These are phyloP conservation scores for Acarospora socialis DNA, from an alignment of 2,329 filamentous ascomycete species.

Conservation along the genomic window DNA sequence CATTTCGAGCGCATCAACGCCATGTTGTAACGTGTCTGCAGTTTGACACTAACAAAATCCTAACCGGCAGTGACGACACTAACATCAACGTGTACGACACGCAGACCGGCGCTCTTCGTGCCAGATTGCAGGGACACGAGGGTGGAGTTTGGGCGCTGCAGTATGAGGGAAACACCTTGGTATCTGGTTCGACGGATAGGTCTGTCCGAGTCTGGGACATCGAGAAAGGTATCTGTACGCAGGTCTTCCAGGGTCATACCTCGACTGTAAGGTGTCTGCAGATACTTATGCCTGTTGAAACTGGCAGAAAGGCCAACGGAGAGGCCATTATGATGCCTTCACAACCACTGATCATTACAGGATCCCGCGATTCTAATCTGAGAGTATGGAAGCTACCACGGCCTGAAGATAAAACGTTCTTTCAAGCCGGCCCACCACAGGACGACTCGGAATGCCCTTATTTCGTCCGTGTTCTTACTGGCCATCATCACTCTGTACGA, in stretches of 20 bases:
- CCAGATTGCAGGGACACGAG: slow-evolving; percentile 81
- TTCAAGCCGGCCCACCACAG: slow-evolving; percentile 61
- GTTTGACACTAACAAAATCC: slow-evolving; percentile 94
- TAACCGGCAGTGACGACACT: slow-evolving; percentile 94
- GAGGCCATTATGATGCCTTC: slow-evolving; percentile 77
- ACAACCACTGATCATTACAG: slow-evolving; percentile 91
- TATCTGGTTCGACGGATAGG: slow-evolving; percentile 90
- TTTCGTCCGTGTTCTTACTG: slow-evolving; percentile 73
- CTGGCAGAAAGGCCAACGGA: slow-evolving; percentile 57
- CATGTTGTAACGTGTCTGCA: slow-evolving; percentile 97
- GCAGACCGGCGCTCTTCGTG: slow-evolving; percentile 74
- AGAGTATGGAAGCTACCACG: slow-evolving; percentile 89
- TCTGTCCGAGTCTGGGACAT: slow-evolving; percentile 99
- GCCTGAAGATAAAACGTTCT: slow-evolving; percentile 60
- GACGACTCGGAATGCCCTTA: slow-evolving; percentile 77
- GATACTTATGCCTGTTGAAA: slow-evolving; percentile 74
- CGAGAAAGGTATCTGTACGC: slow-evolving; percentile 77
- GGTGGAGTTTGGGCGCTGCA: slow-evolving; percentile 96
- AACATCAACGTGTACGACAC: slow-evolving; percentile 98
- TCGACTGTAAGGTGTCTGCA: slow-evolving; percentile 93
- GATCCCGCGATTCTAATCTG: slow-evolving; percentile 84
- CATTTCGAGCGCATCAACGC: slow-evolving; percentile 87
- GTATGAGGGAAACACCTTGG: slow-evolving; percentile 86
- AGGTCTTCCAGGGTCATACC: slow-evolving; percentile 94
- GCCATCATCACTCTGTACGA: slow-evolving; percentile 85